A percentile compares a stretch with the other conserved stretches of the same genome.
Evolutionary conservation across 176 grass and related monocot genomes (phyloP).

Genomic region (Eragrostis curvula): DNA sequence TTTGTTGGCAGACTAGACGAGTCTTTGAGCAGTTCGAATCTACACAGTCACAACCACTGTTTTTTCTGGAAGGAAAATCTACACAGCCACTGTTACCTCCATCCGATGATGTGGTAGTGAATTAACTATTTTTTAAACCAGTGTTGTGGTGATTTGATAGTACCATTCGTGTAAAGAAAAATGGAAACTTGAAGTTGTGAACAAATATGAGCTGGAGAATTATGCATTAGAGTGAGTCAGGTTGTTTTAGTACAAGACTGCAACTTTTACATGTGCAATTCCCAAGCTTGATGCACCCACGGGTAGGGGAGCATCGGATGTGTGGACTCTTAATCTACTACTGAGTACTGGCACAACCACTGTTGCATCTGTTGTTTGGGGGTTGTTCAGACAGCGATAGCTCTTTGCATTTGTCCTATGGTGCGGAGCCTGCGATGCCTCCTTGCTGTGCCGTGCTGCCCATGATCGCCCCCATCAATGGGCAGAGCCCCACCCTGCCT

Average conservation of each 20-base stretch:
- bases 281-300: constrained; percentile 9
- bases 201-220: constrained; percentile 2
- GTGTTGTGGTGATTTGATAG: neutral
- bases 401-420: constrained; percentile 46
- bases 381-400: constrained; percentile 18
- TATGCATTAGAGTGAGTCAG: neutral
- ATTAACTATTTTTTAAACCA: neutral
- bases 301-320: constrained; percentile 13
- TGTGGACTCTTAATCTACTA: constrained; percentile 20
- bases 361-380: neutral
- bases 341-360: constrained; percentile 19
- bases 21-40: constrained; percentile 7
- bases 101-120: neutral
- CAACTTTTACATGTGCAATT: constrained; percentile 7
- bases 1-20: constrained; percentile 23
- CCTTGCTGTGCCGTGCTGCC: constrained; percentile 46
- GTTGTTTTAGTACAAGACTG: neutral
- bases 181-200: neutral
- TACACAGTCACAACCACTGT: neutral
- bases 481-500: constrained; percentile 37
- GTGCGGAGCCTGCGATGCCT: constrained; percentile 34
- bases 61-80: too few relatives aligned
- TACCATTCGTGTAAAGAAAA: neutral
- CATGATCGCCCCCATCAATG: constrained; percentile 35
- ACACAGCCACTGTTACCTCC: neutral